Percentiles rank a stretch among this genome's conserved stretches.
Evolutionary conservation across 768 basidiomycete species (phyloP).

Genomic region (Hypholoma sublateritium): DNA sequence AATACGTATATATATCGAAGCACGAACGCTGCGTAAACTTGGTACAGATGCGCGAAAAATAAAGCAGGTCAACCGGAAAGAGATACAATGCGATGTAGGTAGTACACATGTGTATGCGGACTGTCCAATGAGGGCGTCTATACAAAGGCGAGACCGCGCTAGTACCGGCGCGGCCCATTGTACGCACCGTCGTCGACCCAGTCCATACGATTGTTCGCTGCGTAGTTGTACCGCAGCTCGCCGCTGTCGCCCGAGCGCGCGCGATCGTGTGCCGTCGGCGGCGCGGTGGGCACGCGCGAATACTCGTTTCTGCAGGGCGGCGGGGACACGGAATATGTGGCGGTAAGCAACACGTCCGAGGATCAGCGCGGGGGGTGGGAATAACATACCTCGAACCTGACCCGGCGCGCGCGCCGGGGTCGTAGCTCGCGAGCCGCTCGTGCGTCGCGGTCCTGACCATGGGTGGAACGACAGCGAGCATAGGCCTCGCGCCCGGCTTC

Average conservation of each 20-base stretch:
- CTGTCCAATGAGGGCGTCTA: not conserved
- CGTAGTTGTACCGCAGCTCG: slow-evolving; percentile 25
- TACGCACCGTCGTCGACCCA: slow-evolving; percentile 49
- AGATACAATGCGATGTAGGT: not conserved
- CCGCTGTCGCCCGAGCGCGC: slow-evolving; percentile 21
- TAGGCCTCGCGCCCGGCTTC: slow-evolving; percentile 15
- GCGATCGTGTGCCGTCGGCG: slow-evolving; percentile 28
- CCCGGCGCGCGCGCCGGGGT: slow-evolving; percentile 14
- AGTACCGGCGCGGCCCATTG: slow-evolving; percentile 32
- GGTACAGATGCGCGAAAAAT: not conserved
- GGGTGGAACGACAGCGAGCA: slow-evolving; percentile 14
- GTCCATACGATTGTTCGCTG: slow-evolving; percentile 29
- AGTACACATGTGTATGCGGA: not conserved
- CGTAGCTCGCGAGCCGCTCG: slow-evolving; percentile 24
- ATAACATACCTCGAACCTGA: slow-evolving; percentile 18
- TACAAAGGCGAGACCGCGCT: not conserved
- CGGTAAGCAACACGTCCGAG: no score
- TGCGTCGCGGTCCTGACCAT: slow-evolving; percentile 20
- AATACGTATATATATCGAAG: not conserved
- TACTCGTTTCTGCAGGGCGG: slow-evolving; percentile 23
- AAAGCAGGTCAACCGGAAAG: not conserved
- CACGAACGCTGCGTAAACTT: not conserved
- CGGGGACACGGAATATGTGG: not conserved
- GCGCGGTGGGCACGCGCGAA: slow-evolving; percentile 29
- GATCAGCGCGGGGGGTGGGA: no score